A percentile compares a stretch with the other conserved stretches of the same genome.
Conservation (phyloP, 768 basidiomycete species). For the Hygrophorus pudorinus region DNA sequence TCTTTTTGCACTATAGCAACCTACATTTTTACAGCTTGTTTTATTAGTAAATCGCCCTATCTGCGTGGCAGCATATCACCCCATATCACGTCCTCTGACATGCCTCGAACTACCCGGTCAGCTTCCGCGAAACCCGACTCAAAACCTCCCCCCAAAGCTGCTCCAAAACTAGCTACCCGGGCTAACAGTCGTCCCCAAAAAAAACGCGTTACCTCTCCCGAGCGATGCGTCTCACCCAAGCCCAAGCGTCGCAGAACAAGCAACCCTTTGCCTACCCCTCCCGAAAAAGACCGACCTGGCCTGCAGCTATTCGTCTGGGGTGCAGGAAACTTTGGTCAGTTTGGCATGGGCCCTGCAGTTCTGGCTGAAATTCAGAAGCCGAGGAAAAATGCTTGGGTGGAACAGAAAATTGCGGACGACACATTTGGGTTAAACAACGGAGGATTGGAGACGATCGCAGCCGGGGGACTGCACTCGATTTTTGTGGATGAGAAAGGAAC, state of each 20-base stretch:
- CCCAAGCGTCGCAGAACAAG: slow-evolving; percentile 37
- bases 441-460: slow-evolving; percentile 74
- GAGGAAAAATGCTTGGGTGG: slow-evolving; percentile 66
- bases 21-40: too few relatives aligned
- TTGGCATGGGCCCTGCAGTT: slow-evolving; percentile 76
- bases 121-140: slow-evolving; percentile 33
- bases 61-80: too few relatives aligned
- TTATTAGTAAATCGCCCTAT: too few relatives aligned
- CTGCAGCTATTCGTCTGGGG: slow-evolving; percentile 82
- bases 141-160: slow-evolving; percentile 27
- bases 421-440: slow-evolving; percentile 60
- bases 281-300: slow-evolving; percentile 49
- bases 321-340: slow-evolving; percentile 90
- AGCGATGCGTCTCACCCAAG: slow-evolving; percentile 36
- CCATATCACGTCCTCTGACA: too few relatives aligned
- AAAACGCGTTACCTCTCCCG: slow-evolving; percentile 45
- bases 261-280: slow-evolving; percentile 54
- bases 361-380: slow-evolving; percentile 71
- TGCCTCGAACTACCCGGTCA: slow-evolving; percentile 35
- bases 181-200: slow-evolving; percentile 25
- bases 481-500: slow-evolving; percentile 85
- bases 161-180: slow-evolving; percentile 22
- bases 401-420: slow-evolving; percentile 63
- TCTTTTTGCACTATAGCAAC: too few relatives aligned
- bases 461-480: slow-evolving; percentile 84